A percentile compares a stretch with the other conserved stretches of the same genome.
Evolutionary conservation across 2,329 filamentous ascomycete species (phyloP).

Genomic region (Apiospora koreana): DNA sequence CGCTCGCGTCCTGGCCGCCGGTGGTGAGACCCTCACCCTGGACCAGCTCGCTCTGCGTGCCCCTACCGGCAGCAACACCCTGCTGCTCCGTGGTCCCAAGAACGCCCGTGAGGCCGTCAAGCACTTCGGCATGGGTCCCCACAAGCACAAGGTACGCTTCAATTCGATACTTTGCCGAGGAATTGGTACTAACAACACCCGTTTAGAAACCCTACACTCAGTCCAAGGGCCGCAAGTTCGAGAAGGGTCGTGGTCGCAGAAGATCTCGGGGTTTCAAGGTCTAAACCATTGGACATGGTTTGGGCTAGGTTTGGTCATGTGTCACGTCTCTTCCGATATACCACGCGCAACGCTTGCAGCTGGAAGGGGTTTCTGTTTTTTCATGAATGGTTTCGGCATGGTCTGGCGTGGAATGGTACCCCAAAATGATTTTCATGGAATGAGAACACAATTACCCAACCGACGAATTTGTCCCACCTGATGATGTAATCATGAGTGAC

Average conservation of each 20-base stretch:
- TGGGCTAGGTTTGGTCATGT: conserved; percentile 30
- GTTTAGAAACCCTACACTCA: conserved; percentile 88
- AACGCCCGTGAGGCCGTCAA: conserved; percentile 96
- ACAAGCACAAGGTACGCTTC: conserved; percentile 83
- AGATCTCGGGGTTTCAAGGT: conserved; percentile 99
- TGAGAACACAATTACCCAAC: conserved; percentile 32
- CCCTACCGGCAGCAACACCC: conserved; percentile 94
- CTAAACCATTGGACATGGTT: conserved; percentile 57
- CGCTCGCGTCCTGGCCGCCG: conserved; percentile 88
- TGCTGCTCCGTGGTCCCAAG: conserved; percentile 97
- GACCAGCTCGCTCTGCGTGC: conserved; percentile 96
- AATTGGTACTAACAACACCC: neutral
- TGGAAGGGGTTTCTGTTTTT: conserved; percentile 30
- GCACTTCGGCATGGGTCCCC: conserved; percentile 98
- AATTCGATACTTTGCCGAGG: conserved; percentile 8
- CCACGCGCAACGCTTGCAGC: conserved; percentile 26
- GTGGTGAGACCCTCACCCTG: conserved; percentile 92
- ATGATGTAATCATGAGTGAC: neutral
- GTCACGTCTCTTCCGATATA: conserved; percentile 33
- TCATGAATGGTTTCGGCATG: conserved; percentile 38
- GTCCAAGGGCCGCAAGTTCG: conserved; percentile 99
- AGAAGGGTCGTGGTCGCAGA: conserved; percentile 98
- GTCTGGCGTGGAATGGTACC: conserved; percentile 50
- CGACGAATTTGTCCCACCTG: conserved; percentile 3
- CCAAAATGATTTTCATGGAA: conserved; percentile 38